Percentiles rank a stretch among this genome's conserved stretches.
Evolutionary conservation across 805 yeast species (phyloP).

Genomic region (Zygosaccharomyces pseudorouxii): DNA sequence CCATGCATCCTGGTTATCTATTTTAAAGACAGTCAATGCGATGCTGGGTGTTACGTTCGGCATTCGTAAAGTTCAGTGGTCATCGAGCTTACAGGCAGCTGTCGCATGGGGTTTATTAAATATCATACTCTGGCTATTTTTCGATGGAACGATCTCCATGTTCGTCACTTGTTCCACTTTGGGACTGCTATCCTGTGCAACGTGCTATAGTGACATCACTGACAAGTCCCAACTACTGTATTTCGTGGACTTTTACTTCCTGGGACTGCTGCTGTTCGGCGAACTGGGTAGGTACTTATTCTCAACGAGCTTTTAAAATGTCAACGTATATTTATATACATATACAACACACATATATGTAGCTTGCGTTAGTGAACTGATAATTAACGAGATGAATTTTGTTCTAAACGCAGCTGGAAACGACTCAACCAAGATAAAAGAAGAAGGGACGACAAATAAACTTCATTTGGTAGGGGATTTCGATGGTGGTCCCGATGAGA

Average conservation of each 20-base stretch:
- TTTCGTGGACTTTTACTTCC: constrained; percentile 52
- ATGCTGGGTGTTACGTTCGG: constrained; percentile 70
- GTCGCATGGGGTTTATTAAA: constrained; percentile 58
- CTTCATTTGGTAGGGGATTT: constrained; percentile 31
- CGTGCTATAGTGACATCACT: constrained; percentile 21
- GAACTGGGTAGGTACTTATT: constrained; percentile 58
- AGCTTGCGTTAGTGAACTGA: neutral
- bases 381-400: neutral
- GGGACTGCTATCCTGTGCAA: constrained; percentile 25
- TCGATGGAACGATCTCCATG: constrained; percentile 57
- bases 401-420: neutral
- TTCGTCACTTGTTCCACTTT: constrained; percentile 37
- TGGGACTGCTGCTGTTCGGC: constrained; percentile 63
- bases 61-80: constrained; percentile 65
- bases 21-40: constrained; percentile 41
- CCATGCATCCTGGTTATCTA: constrained; percentile 16
- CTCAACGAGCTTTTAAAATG: constrained; percentile 4
- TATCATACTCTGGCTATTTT: constrained; percentile 60
- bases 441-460: too few species aligned
- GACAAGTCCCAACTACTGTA: constrained; percentile 24
- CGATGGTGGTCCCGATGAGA: constrained; percentile 37
- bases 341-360: neutral
- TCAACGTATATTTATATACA: neutral
- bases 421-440: neutral
- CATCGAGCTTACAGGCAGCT: constrained; percentile 58